Percentiles rank a stretch among this genome's conserved stretches.
phyloP scores from a whole-genome alignment of 2,329 filamentous ascomycete genomes.

The Ceratocystiopsis minuta region DNA sequence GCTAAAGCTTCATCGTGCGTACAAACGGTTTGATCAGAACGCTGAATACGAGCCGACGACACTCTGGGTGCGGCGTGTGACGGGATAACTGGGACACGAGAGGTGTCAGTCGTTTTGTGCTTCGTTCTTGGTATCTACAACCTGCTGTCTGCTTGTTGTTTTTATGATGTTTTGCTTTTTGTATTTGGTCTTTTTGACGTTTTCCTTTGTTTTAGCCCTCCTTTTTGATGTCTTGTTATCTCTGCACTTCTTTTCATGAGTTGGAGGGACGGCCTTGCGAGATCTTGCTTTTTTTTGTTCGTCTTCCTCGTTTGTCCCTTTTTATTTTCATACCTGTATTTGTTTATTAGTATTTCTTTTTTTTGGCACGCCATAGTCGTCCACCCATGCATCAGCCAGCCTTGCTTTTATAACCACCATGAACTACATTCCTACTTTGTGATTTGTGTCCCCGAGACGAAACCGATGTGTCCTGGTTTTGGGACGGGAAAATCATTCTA shows the following conservation, averaged over 20 bases:
- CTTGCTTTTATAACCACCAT: background rate
- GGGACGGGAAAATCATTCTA: no score
- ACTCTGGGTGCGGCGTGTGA: slow-evolving; percentile 65
- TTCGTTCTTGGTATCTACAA: background rate
- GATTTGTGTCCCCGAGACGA: no score
- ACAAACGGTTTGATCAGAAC: slow-evolving; percentile 56
- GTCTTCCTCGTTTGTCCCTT: background rate
- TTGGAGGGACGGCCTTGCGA: no score
- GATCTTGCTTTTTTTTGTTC: background rate
- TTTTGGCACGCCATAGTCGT: no score
- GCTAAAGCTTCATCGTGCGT: slow-evolving; percentile 53
- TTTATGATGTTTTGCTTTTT: background rate
- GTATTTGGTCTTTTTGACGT: background rate
- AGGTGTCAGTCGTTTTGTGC: background rate
- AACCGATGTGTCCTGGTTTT: no score
- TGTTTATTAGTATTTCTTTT: no score
- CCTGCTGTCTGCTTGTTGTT: background rate
- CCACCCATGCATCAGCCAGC: slow-evolving; percentile 1
- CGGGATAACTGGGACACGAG: slow-evolving; percentile 21
- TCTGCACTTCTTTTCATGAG: background rate
- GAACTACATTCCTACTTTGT: no score
- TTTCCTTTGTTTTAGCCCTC: background rate
- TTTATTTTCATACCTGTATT: no score
- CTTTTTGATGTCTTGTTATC: background rate
- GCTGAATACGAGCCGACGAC: slow-evolving; percentile 45